Evolutionary conservation across 495 filamentous ascomycete genomes (phyloP).

Genomic region (Trichocladium uniseriatum): DNA sequence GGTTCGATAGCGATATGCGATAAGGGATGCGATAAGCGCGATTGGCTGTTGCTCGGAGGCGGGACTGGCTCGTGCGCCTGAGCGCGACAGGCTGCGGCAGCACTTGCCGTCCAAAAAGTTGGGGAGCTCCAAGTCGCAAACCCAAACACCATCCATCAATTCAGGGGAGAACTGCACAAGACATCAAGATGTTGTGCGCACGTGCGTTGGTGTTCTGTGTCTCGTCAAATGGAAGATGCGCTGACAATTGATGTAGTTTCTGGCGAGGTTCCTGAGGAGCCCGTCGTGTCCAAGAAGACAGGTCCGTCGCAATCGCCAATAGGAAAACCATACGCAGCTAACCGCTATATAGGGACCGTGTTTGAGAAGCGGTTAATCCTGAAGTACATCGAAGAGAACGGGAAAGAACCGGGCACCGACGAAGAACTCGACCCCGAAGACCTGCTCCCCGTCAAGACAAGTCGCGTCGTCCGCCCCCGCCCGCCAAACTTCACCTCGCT

Average conservation of each 20-base stretch:
- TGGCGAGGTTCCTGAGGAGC: constrained; percentile 90
- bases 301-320: constrained; percentile 45
- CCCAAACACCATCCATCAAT: too few species aligned
- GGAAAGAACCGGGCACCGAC: constrained; percentile 85
- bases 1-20: too few species aligned
- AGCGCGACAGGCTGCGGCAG: not conserved
- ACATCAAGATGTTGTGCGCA: constrained; percentile 57
- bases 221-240: not conserved
- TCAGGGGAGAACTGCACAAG: too few species aligned
- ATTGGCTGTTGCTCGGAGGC: not conserved
- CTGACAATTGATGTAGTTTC: constrained; percentile 56
- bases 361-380: constrained; percentile 95
- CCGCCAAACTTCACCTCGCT: constrained; percentile 95
- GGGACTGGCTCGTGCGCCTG: not conserved
- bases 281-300: constrained; percentile 88
- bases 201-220: constrained; percentile 32
- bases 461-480: constrained; percentile 73
- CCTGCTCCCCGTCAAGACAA: constrained; percentile 75
- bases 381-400: constrained; percentile 87
- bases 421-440: constrained; percentile 82
- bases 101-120: constrained; percentile 18
- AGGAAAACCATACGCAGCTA: not conserved
- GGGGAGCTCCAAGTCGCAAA: constrained; percentile 1
- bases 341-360: constrained; percentile 55
- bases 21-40: not conserved